Percentiles rank a stretch among this genome's conserved stretches.
Conservation (phyloP, 176 grass and related monocot genomes). For the Aechmea fasciata region DNA sequence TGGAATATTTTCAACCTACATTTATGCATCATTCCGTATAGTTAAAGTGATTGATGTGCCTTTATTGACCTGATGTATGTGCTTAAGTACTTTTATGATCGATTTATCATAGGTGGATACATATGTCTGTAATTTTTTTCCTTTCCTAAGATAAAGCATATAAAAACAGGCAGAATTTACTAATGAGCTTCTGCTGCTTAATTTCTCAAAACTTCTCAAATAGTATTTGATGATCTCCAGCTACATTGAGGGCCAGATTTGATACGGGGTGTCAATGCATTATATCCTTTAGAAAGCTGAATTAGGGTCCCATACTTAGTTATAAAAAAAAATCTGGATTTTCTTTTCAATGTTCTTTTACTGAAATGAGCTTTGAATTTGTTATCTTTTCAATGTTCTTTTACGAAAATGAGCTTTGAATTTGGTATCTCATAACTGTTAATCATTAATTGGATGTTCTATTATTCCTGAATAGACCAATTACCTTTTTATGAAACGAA, state of each 20-base stretch:
- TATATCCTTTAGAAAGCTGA: neutral
- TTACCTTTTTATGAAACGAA: no score
- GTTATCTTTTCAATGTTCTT: no score
- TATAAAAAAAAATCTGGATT: no score
- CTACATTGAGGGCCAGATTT: neutral
- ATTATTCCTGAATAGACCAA: no score
- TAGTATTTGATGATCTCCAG: neutral
- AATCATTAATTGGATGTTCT: no score
- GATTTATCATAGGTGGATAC: neutral
- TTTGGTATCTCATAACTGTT: no score
- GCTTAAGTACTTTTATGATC: neutral
- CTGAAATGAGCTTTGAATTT: no score
- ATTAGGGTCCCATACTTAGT: neutral
- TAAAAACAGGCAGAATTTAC: neutral
- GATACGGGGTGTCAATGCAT: neutral
- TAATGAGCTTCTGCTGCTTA: neutral
- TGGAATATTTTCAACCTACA: conserved; percentile 8
- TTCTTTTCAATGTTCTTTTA: no score
- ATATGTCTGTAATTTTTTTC: neutral
- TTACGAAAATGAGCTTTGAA: no score
- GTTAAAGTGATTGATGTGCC: neutral
- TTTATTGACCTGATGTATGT: neutral
- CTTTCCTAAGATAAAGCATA: neutral
- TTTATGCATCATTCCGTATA: neutral
- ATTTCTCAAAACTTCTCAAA: neutral